Percentiles rank a stretch among this genome's conserved stretches.
Conservation (phyloP, 768 basidiomycete genomes). For the Lyophyllum shimeji region DNA sequence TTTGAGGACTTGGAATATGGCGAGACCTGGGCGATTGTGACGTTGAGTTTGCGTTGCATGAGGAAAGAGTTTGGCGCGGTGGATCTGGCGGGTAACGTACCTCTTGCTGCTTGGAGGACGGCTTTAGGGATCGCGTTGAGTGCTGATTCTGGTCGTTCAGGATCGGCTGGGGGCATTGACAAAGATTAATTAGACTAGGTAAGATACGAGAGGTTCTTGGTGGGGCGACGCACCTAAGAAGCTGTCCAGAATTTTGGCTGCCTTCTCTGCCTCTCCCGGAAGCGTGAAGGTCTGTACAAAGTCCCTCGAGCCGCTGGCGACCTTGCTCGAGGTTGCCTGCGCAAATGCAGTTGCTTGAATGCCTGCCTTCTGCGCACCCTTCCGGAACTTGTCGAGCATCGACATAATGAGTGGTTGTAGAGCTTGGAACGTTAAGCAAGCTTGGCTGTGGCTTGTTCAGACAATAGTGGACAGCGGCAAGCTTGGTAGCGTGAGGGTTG, state of each 20-base stretch:
- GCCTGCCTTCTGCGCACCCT: constrained; percentile 79
- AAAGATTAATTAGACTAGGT: constrained; percentile 7
- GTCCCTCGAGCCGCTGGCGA: constrained; percentile 73
- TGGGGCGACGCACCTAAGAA: constrained; percentile 71
- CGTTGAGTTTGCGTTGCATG: too few species aligned
- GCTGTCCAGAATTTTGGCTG: constrained; percentile 84
- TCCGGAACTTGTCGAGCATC: constrained; percentile 77
- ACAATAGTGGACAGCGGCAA: not conserved
- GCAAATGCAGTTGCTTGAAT: constrained; percentile 78
- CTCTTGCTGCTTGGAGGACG: constrained; percentile 86
- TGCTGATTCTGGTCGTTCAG: constrained; percentile 82
- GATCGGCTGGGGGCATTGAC: constrained; percentile 63
- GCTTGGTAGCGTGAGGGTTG: not conserved
- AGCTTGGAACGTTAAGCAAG: not conserved
- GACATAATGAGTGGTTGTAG: constrained; percentile 29
- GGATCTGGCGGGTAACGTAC: too few species aligned
- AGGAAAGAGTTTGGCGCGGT: too few species aligned
- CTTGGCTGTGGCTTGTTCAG: not conserved
- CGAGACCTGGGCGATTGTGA: constrained; percentile 66
- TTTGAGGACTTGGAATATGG: constrained; percentile 91
- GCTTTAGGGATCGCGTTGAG: constrained; percentile 94
- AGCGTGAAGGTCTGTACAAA: constrained; percentile 85
- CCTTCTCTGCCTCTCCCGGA: constrained; percentile 92
- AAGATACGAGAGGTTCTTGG: constrained; percentile 1
- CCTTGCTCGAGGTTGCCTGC: constrained; percentile 61